Base-by-base conservation (phyloP, 2,329 filamentous ascomycete genomes). In the Cladosporium austrohemisphaericum region DNA sequence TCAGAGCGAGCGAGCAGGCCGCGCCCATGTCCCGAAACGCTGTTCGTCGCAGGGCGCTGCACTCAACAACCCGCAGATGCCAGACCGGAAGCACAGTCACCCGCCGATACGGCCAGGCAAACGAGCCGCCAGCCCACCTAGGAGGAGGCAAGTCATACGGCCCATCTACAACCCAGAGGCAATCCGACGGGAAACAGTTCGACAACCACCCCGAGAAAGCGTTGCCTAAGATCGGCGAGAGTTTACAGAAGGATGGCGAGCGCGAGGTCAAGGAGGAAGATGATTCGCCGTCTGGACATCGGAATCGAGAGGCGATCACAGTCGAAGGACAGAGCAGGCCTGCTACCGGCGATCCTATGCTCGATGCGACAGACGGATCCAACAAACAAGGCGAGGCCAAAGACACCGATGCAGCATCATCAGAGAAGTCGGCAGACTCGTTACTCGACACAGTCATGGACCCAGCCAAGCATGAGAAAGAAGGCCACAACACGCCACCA, bases 81-180 rank as follows among this genome's bases (percentile, higher is more conserved):
- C 63, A 59, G 52, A 65, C 49, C 52, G 59, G 57, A 52, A 52
- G 47, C 11, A 54, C 55, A 14, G 55, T 56, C 8, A 14, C 25
- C 10, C 65, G 72, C 49, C 69, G 73, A 31, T 76, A 76, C 62
- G 74, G 74, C 20, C 70, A 68, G 11, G 73, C 73, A 1, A 72
- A 74, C 38, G 69, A 75, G 54, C 72, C 72, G 3, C 65, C 68
- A 5, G 65, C 69, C 0, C 66, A 72, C 50, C 58, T 72, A 4
- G 54, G 43, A 55, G 57, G 57, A 5, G 57, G 57, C 20, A 63
- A 62, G 54, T 38, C 52, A 4, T 41, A 57, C 20, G 56, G 53
- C 16, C 55, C 57, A 19, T 25, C 56, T 10, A 55, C 56, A 4
- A 29, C 38, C n/a, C 8, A 41, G 9, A 33, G 49, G 26, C 22